Evolutionary conservation across 139 green algal genomes (phyloP), one percentile per base, ranked within the genome.

Genomic region (Ostreobium quekettii): DNA sequence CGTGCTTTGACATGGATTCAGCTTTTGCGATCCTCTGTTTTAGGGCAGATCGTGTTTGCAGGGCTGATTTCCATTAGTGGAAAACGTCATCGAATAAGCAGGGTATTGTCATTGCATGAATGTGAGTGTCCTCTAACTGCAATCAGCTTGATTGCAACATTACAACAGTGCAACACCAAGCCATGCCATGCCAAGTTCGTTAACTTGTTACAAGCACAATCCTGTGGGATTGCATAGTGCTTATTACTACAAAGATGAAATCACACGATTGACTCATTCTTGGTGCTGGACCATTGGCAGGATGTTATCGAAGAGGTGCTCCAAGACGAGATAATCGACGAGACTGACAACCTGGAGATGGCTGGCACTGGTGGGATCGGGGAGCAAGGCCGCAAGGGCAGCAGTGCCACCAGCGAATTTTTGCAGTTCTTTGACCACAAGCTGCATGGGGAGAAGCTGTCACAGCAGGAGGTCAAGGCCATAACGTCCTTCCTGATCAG

Each of bases 301-400:
- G 83, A 89, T 62, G 83, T 89, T 3, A 69, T 89, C 3, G 83
- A 89, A 46, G 77, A 80, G 53, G 35, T 89, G 24, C 73, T 81
- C 19, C 47, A 75, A 58, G 66, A 68, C 36, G 81, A 90, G 74
- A 88, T 90, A 59, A 29, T 83, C 42, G 83, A 90, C 62, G 83
- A 88, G 65, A 83, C 69, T 2, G 83, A 90, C 53, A 72, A 66
- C 15, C 77, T 53, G 38, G 65, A 71, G 48, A 63, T 78, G 29
- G 48, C 66, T 3, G 73, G 72, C 39, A 36, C 60, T 39, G 42
- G 42, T 1, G 42, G 60, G 60, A n/a, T n/a, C n/a, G n/a, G n/a
- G n/a, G n/a, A n/a, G n/a, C 33, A 37, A 5, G 26, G 65, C 26
- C 32, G 36, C 33, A 64, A 28, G 6, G 26, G 32, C 11, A 53